Evolutionary conservation across 768 basidiomycete genomes (phyloP), one percentile per base, ranked within the genome.

Genomic region (Suillus discolor): DNA sequence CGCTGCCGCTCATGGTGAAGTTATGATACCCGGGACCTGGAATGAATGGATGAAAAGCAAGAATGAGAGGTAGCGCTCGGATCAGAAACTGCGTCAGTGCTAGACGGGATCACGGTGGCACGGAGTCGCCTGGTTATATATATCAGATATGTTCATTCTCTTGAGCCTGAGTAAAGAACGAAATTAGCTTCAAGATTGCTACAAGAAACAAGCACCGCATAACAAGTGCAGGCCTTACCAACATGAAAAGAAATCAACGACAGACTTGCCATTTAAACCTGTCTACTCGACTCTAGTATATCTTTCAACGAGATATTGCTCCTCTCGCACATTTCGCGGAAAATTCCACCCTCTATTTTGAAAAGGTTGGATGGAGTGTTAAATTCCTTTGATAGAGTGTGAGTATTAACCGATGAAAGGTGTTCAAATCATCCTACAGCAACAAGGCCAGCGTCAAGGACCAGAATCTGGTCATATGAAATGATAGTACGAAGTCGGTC

Each of bases 401-500:
- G n/a, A 47, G 51, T n/a, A 31, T 25, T 25, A 41, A 41, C 0
- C 1, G 45, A 4, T 25, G 8, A 45, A 25, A 45, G 1, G 25
- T 0, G 20, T 15, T 54, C 15, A 44, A 55, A 41, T 13, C 23
- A 57, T 36, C 83, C 76, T 49, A 86, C 85, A 23, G 79, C 81
- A 49, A 92, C 85, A 9, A 77, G 77, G 1, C 90, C 90, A n/a
- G 83, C 81, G 65, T 89, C 86, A 69, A 92, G 82, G 12, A 92
- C 90, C 47, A 90, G 78, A 55, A 92, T 88, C 25, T 86, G 79
- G 73, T 94, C 90, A 69, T 91, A 91, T 28, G 74, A 75, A 62
- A 83, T 72, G 68, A 87, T 84, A 1, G 86, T 88, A 61, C 82
- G 76, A 34, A 87, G 73, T n/a, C 86, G 82, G 71, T 86, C 68